A percentile compares a stretch with the other conserved stretches of the same genome.
These are phyloP conservation scores for Sclerotinia spermophila DNA, from an alignment of 2,329 filamentous ascomycete genomes.

Conservation along the genomic window DNA sequence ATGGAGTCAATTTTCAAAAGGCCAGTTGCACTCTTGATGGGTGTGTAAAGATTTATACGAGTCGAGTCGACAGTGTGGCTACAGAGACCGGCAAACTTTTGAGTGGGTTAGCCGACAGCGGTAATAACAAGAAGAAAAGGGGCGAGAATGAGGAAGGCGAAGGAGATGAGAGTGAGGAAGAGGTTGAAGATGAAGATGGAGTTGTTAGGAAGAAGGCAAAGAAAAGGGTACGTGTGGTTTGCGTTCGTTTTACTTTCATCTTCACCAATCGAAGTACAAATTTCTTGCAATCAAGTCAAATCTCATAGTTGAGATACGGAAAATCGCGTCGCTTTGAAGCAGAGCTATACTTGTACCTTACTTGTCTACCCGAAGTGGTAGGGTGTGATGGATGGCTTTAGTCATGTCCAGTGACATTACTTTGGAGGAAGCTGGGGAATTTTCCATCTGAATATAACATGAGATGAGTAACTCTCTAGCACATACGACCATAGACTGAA, in stretches of 20 bases:
- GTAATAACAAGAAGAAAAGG: constrained; percentile 69
- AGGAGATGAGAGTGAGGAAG: constrained; percentile 57
- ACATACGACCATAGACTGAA: constrained; percentile 34
- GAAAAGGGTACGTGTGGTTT: constrained; percentile 62
- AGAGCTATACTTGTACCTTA: neutral
- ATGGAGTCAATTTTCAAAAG: constrained; percentile 97
- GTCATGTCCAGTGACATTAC: neutral
- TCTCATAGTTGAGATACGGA: constrained; percentile 7
- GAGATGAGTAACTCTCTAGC: neutral
- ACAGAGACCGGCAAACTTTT: constrained; percentile 94
- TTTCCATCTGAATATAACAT: neutral
- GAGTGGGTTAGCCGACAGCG: constrained; percentile 87
- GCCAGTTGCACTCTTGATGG: constrained; percentile 96
- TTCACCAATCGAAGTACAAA: neutral
- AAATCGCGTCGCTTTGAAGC: neutral
- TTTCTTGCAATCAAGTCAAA: neutral
- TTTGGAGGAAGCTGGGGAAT: no score
- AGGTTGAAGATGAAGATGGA: constrained; percentile 56
- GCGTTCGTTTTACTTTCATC: neutral
- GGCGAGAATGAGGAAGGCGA: constrained; percentile 62
- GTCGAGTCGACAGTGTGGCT: constrained; percentile 94
- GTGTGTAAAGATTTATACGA: constrained; percentile 99
- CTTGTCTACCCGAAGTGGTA: neutral
- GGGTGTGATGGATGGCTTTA: neutral
- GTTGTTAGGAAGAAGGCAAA: constrained; percentile 58